A percentile compares a stretch with the other conserved stretches of the same genome.
phyloP scores from a whole-genome alignment of 2,329 filamentous ascomycete species.

The Fusarium keratoplasticum region DNA sequence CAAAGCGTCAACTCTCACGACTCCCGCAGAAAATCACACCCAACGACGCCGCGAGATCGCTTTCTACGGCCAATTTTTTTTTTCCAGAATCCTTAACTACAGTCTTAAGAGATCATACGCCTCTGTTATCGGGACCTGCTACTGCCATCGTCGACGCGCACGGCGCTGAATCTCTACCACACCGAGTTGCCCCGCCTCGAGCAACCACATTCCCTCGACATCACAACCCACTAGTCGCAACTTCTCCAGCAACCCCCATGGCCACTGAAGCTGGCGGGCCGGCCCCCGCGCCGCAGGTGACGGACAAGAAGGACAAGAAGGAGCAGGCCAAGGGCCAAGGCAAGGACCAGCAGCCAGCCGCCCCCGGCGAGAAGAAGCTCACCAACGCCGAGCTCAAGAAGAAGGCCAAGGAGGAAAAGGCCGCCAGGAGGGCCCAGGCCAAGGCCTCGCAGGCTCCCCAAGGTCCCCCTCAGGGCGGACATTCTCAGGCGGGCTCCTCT shows the following conservation, averaged over 20 bases:
- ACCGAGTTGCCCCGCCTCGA: constrained; percentile 36
- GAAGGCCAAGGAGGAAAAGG: constrained; percentile 90
- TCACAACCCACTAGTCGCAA: constrained; percentile 11
- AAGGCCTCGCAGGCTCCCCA: constrained; percentile 66
- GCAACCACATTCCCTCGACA: constrained; percentile 25
- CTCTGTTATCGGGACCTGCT: background rate
- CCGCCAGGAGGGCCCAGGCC: constrained; percentile 80
- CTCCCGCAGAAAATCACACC: constrained; percentile 17
- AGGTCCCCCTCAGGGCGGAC: constrained; percentile 51
- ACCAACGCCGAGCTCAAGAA: constrained; percentile 88
- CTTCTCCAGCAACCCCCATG: constrained; percentile 40
- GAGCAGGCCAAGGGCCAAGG: constrained; percentile 37
- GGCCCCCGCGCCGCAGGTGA: constrained; percentile 42
- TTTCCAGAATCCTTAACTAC: background rate
- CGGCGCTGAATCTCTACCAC: constrained; percentile 12
- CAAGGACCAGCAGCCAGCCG: constrained; percentile 43
- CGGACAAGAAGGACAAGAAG: constrained; percentile 44
- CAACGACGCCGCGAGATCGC: background rate
- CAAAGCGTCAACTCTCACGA: constrained; percentile 40
- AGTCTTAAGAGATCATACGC: background rate
- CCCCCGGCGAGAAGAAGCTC: constrained; percentile 65
- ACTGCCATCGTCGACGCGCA: constrained; percentile 5
- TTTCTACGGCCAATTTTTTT: constrained; percentile 1
- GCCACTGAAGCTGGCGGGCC: constrained; percentile 48
- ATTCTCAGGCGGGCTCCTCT: constrained; percentile 47